These are phyloP conservation scores for Acacia melanoxylon DNA, from an alignment of 306 rosid genomes.

Conservation along the genomic window DNA sequence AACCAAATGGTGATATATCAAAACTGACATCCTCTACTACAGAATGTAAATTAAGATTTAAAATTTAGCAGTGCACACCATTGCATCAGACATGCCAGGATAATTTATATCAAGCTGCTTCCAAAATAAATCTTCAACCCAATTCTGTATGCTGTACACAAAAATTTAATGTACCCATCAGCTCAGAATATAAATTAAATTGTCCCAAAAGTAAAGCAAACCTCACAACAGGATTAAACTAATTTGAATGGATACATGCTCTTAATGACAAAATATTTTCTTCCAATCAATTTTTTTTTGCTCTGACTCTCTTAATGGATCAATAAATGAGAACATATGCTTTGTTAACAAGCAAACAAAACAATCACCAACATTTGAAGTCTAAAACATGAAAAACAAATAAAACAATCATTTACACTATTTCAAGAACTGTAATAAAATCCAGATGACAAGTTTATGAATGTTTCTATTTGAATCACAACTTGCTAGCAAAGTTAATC, in stretches of 20 bases:
- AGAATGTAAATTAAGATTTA: constrained; percentile 21
- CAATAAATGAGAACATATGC: background rate
- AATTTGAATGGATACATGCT: background rate
- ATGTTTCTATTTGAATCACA: background rate
- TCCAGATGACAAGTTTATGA: constrained; percentile 18
- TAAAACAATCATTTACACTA: constrained; percentile 5
- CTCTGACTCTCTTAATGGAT: constrained; percentile 6
- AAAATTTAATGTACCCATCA: constrained; percentile 32
- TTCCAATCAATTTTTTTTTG: background rate
- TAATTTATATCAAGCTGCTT: constrained; percentile 86
- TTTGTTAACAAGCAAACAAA: background rate
- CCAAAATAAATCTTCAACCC: constrained; percentile 96
- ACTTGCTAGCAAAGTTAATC: background rate
- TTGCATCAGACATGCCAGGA: constrained; percentile 95
- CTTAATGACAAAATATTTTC: constrained; percentile 10
- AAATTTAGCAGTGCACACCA: constrained; percentile 52
- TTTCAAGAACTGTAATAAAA: constrained; percentile 13
- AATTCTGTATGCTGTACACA: constrained; percentile 84
- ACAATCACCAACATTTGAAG: background rate
- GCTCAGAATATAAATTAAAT: constrained; percentile 15
- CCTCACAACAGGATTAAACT: background rate
- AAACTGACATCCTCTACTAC: constrained; percentile 7
- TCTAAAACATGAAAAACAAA: background rate
- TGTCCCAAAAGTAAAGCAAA: constrained; percentile 17
- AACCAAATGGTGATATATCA: constrained; percentile 35